Base-by-base conservation (phyloP, 768 basidiomycete species). In the Saitozyma sp. region DNA sequence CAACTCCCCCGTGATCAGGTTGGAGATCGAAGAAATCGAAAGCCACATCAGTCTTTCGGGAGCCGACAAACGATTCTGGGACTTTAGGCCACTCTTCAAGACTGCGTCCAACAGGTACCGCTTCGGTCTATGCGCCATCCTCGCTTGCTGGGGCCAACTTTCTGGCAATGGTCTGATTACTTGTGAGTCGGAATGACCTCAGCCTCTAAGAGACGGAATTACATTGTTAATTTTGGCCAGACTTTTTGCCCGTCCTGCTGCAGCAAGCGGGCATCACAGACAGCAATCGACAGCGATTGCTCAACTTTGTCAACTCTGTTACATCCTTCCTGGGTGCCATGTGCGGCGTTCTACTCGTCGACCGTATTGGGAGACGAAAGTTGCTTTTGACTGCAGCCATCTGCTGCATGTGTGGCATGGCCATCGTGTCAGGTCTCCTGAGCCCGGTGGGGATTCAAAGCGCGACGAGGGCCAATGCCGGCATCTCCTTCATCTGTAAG, bases 1-100 rank as follows among this genome's bases (percentile, higher is more conserved):
- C 43, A 78, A 84, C 42, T 85, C 85, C 0, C 85, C 85, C 10
- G 73, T 86, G 9, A 78, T 86, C 40, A 73, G 81, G 41, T 75
- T 85, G 10, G 84, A 85, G 69, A 82, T 86, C 75, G 78, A 80
- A 54, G 85, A 85, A 62, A 84, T 85, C 38, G 81, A 84, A 62
- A 84, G 84, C 70, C 82, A 82, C 64, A 82, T 86, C 55, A 68
- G 77, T 14, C 68, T 85, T n/a, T 79, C 82, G 55, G 84, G 66
- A 9, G 63, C 73, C 9, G 70, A 72, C 46, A 72, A 73, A 63
- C 73, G 74, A 41, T 85, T 82, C 81, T 86, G 84, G 84, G 84
- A 85, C 68, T 85, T 84, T 79, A 73, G 84, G 38, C 81, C 83
- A 8, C 71, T 86, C 20, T 85, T 86, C 78, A 79, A 75, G 41